These are phyloP conservation scores for Physaria fendleri DNA, from an alignment of 345 rosid species.

Conservation along the genomic window DNA sequence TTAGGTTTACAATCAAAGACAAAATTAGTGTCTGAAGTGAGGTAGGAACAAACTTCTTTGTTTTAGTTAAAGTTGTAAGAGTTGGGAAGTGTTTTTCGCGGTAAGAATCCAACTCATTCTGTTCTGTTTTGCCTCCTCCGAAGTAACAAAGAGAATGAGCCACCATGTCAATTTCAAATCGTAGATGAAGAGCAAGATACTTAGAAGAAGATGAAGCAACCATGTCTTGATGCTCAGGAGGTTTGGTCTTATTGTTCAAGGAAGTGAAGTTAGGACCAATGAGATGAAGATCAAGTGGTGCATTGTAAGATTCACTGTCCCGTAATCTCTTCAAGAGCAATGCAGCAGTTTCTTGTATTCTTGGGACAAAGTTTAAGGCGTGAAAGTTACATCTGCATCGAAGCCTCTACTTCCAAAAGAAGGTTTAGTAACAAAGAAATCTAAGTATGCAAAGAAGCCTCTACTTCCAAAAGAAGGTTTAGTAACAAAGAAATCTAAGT, in stretches of 20 bases:
- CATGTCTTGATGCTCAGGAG: not conserved
- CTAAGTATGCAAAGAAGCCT: constrained; percentile 93
- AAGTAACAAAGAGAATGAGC: constrained; percentile 95
- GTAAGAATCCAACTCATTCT: constrained; percentile 63
- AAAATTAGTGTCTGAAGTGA: not conserved
- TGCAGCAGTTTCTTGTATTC: constrained; percentile 80
- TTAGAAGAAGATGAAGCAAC: constrained; percentile 35
- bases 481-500: not conserved
- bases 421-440: not conserved
- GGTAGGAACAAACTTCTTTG: constrained; percentile 39
- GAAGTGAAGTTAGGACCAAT: constrained; percentile 51
- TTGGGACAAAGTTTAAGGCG: constrained; percentile 60
- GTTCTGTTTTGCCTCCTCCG: constrained; percentile 84
- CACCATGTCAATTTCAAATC: constrained; percentile 97
- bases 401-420: constrained; percentile 68
- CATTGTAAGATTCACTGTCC: constrained; percentile 32
- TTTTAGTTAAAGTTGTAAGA: constrained; percentile 49
- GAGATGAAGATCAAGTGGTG: constrained; percentile 62
- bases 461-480: constrained; percentile 42
- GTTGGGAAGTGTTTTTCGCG: constrained; percentile 89
- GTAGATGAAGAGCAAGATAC: constrained; percentile 79
- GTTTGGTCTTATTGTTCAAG: constrained; percentile 19
- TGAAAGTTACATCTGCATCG: constrained; percentile 98
- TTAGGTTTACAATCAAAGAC: not conserved
- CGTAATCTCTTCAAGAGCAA: constrained; percentile 68